Percentiles rank a stretch among this genome's conserved stretches.
These are phyloP conservation scores for Stephanodiscus minutulus DNA, from an alignment of 108 stramenopile species.

Conservation along the genomic window DNA sequence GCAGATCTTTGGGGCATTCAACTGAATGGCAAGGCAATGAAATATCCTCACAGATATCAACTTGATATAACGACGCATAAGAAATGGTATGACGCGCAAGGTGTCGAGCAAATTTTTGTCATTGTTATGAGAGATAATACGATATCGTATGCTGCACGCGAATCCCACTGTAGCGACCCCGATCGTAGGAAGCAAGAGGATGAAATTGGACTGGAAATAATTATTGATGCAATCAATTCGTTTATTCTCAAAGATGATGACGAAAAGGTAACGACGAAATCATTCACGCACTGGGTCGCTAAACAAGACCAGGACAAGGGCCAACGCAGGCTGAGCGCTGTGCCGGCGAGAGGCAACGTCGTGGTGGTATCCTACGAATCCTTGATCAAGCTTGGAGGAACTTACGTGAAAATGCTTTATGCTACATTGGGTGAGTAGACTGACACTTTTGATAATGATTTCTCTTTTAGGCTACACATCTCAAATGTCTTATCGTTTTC, in stretches of 20 bases:
- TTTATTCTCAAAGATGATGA: slow-evolving; percentile 21
- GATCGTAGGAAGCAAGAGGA: slow-evolving; percentile 21
- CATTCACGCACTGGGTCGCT: slow-evolving; percentile 19
- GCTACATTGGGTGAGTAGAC: slow-evolving; percentile 17
- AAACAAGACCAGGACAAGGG: slow-evolving; percentile 11
- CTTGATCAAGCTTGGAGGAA: slow-evolving; percentile 21
- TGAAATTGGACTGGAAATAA: slow-evolving; percentile 27
- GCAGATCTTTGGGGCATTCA: slow-evolving; percentile 18
- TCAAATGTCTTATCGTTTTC: no score
- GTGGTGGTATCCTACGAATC: slow-evolving; percentile 45
- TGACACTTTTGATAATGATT: no score
- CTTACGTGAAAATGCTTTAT: slow-evolving; percentile 34
- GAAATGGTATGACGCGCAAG: slow-evolving; percentile 35
- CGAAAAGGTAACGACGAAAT: slow-evolving; percentile 7
- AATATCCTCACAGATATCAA: slow-evolving; percentile 30
- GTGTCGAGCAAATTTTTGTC: slow-evolving; percentile 32
- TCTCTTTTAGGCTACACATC: no score
- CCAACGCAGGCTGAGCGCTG: neutral
- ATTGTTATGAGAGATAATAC: slow-evolving; percentile 29
- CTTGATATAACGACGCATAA: slow-evolving; percentile 32
- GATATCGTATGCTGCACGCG: slow-evolving; percentile 13
- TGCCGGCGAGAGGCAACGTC: slow-evolving; percentile 19
- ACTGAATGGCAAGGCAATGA: slow-evolving; percentile 3
- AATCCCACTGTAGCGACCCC: slow-evolving; percentile 5
- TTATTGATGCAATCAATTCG: slow-evolving; percentile 27